Evolutionary conservation across 2,329 filamentous ascomycete genomes (phyloP), one percentile per base, ranked within the genome.

Genomic region (Simplicillium aogashimaense): DNA sequence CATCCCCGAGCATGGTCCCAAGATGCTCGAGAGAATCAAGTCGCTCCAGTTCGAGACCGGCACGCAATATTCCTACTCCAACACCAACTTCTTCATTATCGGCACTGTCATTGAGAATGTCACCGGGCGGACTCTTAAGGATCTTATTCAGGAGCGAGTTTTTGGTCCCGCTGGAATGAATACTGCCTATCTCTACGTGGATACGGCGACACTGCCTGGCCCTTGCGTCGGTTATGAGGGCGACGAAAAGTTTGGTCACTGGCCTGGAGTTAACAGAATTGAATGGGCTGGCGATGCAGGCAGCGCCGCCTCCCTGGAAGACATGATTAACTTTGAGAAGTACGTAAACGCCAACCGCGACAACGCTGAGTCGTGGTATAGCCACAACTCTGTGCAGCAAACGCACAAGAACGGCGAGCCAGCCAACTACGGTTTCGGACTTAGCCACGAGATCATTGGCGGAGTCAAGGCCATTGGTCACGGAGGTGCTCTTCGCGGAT

Each of bases 221-320:
- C 64, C 63, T 1, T 59, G 60, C 37, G 53, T 66, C 3, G 65
- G 65, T 8, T 66, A 69, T 43, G 65, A 69, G 45, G 64, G 64
- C 3, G 51, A 52, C 13, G 61, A 63, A 41, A 39, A 54, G 12
- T 39, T 44, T 8, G 65, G 65, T 0, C 67, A 55, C 38, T 45
- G 54, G 3, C 50, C 56, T 2, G 61, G 57, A 3, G 39, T 52
- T 11, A 68, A 69, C 39, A 53, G 53, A 1, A 67, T 68, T 36
- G 62, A 68, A 43, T 69, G 65, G 65, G 56, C 64, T 14, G 65
- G 64, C 3, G 65, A 68, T 50, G 65, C 65, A 6, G 65, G 65
- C 7, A 50, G 67, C 11, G 61, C 60, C 3, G 65, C 63, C 37
- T 61, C 63, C 6, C 56, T 68, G 3, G 48, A 51, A n/a, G 65